Base-by-base conservation (phyloP, 23 red algal genomes). In the Gracilaria domingensis region DNA sequence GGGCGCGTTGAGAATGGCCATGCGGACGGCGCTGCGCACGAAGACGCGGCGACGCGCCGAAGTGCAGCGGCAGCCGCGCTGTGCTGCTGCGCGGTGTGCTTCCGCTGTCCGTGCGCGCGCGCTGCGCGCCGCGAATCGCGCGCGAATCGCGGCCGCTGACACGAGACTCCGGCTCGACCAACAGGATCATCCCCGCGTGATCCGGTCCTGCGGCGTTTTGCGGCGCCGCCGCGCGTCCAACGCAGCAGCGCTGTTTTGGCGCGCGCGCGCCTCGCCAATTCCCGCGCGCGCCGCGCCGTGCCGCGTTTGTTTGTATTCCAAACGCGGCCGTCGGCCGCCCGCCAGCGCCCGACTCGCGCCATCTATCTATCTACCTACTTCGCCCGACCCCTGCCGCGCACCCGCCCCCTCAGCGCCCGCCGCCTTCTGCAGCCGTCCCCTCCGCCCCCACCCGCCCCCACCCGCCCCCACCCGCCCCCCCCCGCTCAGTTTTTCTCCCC, bases 1-100 rank as follows among this genome's bases (percentile, higher is more conserved):
- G 47, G 38, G n/a, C 6, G 84, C 84, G 65, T 88, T 76, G 65
- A 76, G 84, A 45, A 88, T 88, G 20, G 84, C 84, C 84, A 88
- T 88, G 20, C 42, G n/a, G 70, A 7, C 25, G 38, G 0, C 7
- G 69, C 69, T 74, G 34, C 69, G 25, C 8, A 26, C 66, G 42
- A 11, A 45, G 42, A 11, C 42, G 42, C 42, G 11, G 58, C 62
- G 62, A 55, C 51, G 51, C 14, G 13, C 51, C 51, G 51, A 48
- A 48, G 45, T 60, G 56, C 4, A 3, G 56, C 56, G 56, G 56
- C 56, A 25, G 56, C 56, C 23, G 56, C 56, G 56, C n/a, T n/a
- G n/a, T n/a, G n/a, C n/a, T n/a, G n/a, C n/a, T n/a, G n/a, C n/a
- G n/a, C n/a, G n/a, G n/a, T n/a, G n/a, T n/a, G n/a, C n/a, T n/a